phyloP scores from a whole-genome alignment of 148 eudicot species.

The Nyssa sinensis region DNA sequence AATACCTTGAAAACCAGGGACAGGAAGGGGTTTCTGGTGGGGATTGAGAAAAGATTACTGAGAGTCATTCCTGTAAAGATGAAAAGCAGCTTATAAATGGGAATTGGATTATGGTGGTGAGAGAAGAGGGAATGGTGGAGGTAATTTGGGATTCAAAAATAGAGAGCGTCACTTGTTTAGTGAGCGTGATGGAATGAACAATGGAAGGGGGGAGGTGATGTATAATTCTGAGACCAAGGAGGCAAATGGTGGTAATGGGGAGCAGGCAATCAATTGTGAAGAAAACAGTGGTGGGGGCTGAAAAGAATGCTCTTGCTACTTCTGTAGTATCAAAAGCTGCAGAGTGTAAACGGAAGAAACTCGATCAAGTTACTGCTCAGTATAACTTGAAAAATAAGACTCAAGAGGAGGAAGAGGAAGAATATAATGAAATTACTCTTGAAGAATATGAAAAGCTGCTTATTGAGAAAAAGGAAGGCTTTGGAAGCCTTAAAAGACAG shows the following conservation, averaged over 20 bases:
- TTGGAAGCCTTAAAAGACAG: constrained; percentile 18
- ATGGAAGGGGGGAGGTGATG: background rate
- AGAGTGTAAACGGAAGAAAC: constrained; percentile 14
- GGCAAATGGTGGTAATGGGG: background rate
- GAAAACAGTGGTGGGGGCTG: constrained; percentile 1
- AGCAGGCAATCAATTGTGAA: background rate
- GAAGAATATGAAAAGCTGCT: constrained; percentile 35
- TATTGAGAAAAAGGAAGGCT: constrained; percentile 29
- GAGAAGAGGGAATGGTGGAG: constrained; percentile 20
- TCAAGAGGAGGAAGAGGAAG: constrained; percentile 21
- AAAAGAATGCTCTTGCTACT: constrained; percentile 17
- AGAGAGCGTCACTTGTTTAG: background rate
- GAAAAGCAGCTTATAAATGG: constrained; percentile 1
- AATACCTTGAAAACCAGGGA: background rate
- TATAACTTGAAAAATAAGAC: constrained; percentile 11
- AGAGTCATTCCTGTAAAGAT: too few relatives aligned
- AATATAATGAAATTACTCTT: constrained; percentile 33
- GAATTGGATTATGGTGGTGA: too few relatives aligned
- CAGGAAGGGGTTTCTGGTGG: constrained; percentile 9
- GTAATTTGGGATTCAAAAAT: constrained; percentile 10
- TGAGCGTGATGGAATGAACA: constrained; percentile 17
- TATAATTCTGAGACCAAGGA: constrained; percentile 11
- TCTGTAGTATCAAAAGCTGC: constrained; percentile 19
- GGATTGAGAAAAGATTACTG: too few relatives aligned
- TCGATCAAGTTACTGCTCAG: constrained; percentile 13